Evolutionary conservation across 1,284 basidiomycete genomes (phyloP), one percentile per base, ranked within the genome.

Genomic region (Apiotrichum akiyoshidainum): DNA sequence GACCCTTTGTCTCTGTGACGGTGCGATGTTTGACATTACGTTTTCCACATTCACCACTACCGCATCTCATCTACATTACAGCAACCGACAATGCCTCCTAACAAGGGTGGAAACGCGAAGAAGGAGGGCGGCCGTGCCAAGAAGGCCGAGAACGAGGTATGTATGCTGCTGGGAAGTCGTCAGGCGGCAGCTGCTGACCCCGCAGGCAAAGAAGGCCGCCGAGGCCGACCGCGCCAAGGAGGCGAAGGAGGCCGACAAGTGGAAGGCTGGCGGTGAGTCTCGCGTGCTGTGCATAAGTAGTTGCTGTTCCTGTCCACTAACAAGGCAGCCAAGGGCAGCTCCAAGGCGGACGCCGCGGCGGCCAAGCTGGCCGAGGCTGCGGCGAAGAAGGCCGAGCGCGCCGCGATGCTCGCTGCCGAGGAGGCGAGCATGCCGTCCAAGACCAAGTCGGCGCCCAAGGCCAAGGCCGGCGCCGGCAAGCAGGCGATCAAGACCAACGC

Each of bases 141-240:
- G 78, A 97, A 97, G 79, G 90, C 91, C 8, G 93, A 95, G 74
- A 94, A 92, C 76, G 91, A 92, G 76, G 83, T 85, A 22, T 85
- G 88, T 82, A 4, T 16, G 53, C 34, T 5, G 21, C 35, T n/a
- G 19, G 7, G 46, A 11, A 21, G 52, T 21, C 22, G 11, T 21
- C n/a, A 19, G 42, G 9, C 7, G 6, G 42, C 5, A 17, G 16
- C 19, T 10, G 19, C 42, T 52, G 21, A 53, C 46, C 1, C 54
- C 16, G 13, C 70, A 91, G 89, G 88, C 89, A 72, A 81, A 80
- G 59, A 84, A 70, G 61, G 45, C 59, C 37, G 65, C 60, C 42
- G 65, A 55, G 10, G 66, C 61, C 12, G 57, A 55, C 13, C 66
- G 71, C 48, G 65, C 58, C 17, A 78, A 77, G 64, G 81, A 80